Percentiles rank a stretch among this genome's conserved stretches.
Conservation (phyloP, 441 rosid genomes). For the Gossypium davidsonii region DNA sequence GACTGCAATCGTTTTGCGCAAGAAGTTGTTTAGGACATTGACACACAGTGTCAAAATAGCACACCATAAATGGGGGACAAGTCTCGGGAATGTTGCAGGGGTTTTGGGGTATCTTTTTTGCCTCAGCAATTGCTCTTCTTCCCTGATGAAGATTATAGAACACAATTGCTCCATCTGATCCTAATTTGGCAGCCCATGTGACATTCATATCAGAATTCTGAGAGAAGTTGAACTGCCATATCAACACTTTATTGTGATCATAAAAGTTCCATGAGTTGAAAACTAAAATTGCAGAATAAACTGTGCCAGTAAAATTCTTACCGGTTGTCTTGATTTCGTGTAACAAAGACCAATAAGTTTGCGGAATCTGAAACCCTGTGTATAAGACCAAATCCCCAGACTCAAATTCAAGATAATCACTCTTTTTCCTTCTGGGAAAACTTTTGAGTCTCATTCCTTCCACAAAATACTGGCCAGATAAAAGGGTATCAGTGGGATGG, state of each 20-base stretch:
- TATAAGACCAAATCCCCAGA: constrained; percentile 30
- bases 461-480: constrained; percentile 29
- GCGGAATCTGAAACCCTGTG: constrained; percentile 24
- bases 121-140: constrained; percentile 9
- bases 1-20: constrained; percentile 8
- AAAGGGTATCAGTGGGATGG: constrained; percentile 35
- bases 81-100: constrained; percentile 26
- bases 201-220: constrained; percentile 16
- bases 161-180: constrained; percentile 20
- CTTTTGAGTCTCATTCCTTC: constrained; percentile 32
- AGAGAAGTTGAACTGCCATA: constrained; percentile 29
- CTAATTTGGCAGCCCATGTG: constrained; percentile 32
- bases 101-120: constrained; percentile 27
- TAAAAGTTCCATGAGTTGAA: constrained; percentile 36
- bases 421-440: constrained; percentile 12
- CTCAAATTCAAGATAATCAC: constrained; percentile 22
- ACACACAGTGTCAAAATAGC: constrained; percentile 25
- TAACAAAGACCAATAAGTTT: constrained; percentile 31
- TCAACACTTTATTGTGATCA: constrained; percentile 17
- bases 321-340: constrained; percentile 14
- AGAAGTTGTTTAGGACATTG: constrained; percentile 22
- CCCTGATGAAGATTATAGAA: constrained; percentile 24
- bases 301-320: constrained; percentile 11
- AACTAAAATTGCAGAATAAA: constrained; percentile 24
- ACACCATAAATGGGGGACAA: constrained; percentile 23